phyloP scores from a whole-genome alignment of 2,329 filamentous ascomycete genomes.

The Aschersonia sp. region DNA sequence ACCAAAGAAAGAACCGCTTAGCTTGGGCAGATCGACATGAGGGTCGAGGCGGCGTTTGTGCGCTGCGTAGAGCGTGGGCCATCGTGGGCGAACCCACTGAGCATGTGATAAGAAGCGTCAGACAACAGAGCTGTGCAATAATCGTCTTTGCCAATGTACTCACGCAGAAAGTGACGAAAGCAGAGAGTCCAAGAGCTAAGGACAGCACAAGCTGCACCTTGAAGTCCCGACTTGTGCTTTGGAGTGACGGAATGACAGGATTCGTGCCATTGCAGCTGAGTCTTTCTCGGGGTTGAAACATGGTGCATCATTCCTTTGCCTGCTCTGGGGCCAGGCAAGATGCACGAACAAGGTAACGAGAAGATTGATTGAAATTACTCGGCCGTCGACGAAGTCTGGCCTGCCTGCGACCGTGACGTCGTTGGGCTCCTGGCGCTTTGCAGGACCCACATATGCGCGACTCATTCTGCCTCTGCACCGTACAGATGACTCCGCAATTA shows the following conservation, averaged over 20 bases:
- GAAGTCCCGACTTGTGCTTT: slow-evolving; percentile 21
- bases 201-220: slow-evolving; percentile 61
- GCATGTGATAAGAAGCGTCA: too few species aligned
- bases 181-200: slow-evolving; percentile 50
- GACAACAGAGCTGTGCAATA: too few species aligned
- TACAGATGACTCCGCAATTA: too few species aligned
- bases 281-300: not conserved
- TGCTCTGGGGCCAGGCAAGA: too few species aligned
- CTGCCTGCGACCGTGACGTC: too few species aligned
- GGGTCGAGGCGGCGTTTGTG: slow-evolving; percentile 60
- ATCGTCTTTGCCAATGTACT: slow-evolving; percentile 10
- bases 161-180: slow-evolving; percentile 67
- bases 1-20: slow-evolving; percentile 76
- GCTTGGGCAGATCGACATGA: slow-evolving; percentile 49
- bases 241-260: slow-evolving; percentile 1
- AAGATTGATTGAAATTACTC: too few species aligned
- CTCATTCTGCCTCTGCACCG: too few species aligned
- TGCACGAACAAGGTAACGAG: too few species aligned
- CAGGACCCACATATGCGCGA: too few species aligned
- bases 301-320: not conserved
- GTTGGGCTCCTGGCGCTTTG: too few species aligned
- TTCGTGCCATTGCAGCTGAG: not conserved
- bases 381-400: too few species aligned
- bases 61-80: slow-evolving; percentile 81
- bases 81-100: slow-evolving; percentile 75